Evolutionary conservation across 2,329 filamentous ascomycete genomes (phyloP), one percentile per base, ranked within the genome.

Genomic region (Colletotrichum eleusines): DNA sequence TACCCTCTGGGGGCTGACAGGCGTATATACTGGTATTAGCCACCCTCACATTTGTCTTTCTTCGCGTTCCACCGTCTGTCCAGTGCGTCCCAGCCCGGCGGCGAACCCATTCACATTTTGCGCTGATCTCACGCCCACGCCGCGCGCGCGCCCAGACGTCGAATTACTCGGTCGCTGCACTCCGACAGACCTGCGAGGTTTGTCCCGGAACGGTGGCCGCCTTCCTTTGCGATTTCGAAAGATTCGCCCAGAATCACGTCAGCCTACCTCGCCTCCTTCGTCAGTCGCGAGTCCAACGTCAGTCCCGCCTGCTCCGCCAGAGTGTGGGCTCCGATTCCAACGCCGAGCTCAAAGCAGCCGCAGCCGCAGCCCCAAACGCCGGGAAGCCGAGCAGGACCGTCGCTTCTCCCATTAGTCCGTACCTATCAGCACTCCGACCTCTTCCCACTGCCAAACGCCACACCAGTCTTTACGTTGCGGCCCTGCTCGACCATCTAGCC

Each of bases 171-270:
- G 57, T 70, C 50, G 57, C 50, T 51, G 31, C 61, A 58, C 63
- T 46, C 62, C 66, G 61, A 66, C 53, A 18, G 20, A 57, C 63
- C 51, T 67, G 63, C 67, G 67, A 70, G 63, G 64, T 54, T 48
- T 63, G 68, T 71, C 68, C 68, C 18, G 23, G 68, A 57, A 50
- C 58, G 38, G 64, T 59, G 23, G 46, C 53, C 44, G 40, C 38
- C 48, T n/a, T 42, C 53, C 12, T 28, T 44, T n/a, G 26, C 35
- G 64, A 68, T 71, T 63, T 71, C 69, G 64, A 71, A 44, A 71
- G 53, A 71, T 42, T 71, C 42, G 58, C 44, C 26, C 40, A 59
- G 68, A 69, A 71, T 54, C 69, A 71, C 69, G 69, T 71, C 69
- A 71, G 38, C 51, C 35, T 48, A n/a, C 51, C 62, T 53, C 26